Conservation (phyloP, 1,284 basidiomycete species). For the Ceratobasidium sp. region DNA sequence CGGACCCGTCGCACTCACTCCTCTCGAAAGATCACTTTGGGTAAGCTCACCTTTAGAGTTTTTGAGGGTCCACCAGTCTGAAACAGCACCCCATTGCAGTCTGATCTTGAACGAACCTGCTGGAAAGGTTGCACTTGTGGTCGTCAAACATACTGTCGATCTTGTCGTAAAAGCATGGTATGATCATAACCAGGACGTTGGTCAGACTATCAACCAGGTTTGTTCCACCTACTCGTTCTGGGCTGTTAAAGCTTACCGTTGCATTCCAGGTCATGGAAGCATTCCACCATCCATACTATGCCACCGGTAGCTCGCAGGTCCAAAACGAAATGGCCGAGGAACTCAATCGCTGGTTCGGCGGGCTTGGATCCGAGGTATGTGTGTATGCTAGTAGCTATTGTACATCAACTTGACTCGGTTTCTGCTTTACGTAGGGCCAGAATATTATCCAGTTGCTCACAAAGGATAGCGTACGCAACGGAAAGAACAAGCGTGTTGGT, state of each 20-base stretch:
- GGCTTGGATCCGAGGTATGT: conserved; percentile 67
- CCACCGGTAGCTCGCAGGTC: conserved; percentile 68
- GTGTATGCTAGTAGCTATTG: conserved; percentile 10
- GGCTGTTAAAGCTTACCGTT: background rate
- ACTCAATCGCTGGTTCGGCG: conserved; percentile 72
- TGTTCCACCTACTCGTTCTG: conserved; percentile 41
- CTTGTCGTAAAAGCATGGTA: conserved; percentile 75
- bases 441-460: conserved; percentile 34
- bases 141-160: conserved; percentile 73
- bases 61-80: background rate
- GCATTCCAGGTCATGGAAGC: conserved; percentile 70
- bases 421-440: background rate
- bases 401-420: background rate
- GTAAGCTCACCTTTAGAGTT: conserved; percentile 61
- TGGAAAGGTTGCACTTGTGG: conserved; percentile 77
- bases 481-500: conserved; percentile 61
- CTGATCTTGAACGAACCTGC: conserved; percentile 85
- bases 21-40: conserved; percentile 81
- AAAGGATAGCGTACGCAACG: conserved; percentile 54
- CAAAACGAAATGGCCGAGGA: conserved; percentile 76
- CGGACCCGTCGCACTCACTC: conserved; percentile 89
- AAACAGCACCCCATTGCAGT: conserved; percentile 54
- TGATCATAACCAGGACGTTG: conserved; percentile 64
- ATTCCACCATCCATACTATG: conserved; percentile 80
- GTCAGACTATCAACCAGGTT: conserved; percentile 67